Conservation (phyloP, 306 rosid genomes). For the Comarum palustre region DNA sequence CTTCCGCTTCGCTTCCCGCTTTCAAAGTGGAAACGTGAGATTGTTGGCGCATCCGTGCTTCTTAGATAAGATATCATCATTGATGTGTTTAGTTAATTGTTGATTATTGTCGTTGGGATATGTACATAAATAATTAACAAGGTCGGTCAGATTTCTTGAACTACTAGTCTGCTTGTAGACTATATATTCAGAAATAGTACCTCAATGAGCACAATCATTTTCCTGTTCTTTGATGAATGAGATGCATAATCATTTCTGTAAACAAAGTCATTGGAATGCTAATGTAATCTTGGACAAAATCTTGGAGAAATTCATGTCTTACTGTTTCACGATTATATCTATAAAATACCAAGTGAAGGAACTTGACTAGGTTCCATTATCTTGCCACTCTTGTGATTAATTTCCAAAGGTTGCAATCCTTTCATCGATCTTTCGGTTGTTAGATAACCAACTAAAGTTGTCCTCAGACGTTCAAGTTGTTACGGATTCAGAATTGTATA, state of each 20-base stretch:
- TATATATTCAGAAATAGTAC: not conserved
- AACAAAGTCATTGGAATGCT: conserved; percentile 10
- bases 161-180: too few relatives aligned
- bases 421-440: not conserved
- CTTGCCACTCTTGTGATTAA: not conserved
- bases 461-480: not conserved
- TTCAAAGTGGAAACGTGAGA: too few relatives aligned
- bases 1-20: too few relatives aligned
- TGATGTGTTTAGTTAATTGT: too few relatives aligned
- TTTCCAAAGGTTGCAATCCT: not conserved
- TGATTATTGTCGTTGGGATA: not conserved
- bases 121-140: not conserved
- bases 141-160: not conserved
- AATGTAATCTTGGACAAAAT: not conserved
- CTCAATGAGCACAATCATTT: not conserved
- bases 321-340: not conserved
- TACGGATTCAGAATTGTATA: not conserved
- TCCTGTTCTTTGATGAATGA: not conserved
- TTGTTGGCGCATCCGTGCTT: too few relatives aligned
- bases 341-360: not conserved
- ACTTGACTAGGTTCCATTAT: not conserved
- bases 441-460: not conserved
- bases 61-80: too few relatives aligned
- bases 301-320: not conserved
- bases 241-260: not conserved